Evolutionary conservation across 495 filamentous ascomycete genomes (phyloP).

Genomic region (Rhizodiscina lignyota): DNA sequence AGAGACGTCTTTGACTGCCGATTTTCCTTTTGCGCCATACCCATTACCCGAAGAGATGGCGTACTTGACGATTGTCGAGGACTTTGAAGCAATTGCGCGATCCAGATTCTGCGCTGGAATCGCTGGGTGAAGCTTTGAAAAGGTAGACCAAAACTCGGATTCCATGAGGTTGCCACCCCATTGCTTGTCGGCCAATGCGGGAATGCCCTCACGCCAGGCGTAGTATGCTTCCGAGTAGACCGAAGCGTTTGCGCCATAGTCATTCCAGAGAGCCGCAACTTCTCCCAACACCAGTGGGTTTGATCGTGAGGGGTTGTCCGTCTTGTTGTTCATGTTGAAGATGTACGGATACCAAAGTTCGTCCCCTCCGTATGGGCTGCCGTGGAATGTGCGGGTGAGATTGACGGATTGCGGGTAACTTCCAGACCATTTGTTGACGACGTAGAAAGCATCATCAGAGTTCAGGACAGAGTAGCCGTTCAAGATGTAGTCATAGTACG

Average conservation of each 20-base stretch:
- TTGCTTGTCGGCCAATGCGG: slow-evolving; percentile 36
- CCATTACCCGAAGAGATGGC: too few species aligned
- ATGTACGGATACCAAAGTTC: slow-evolving; percentile 28
- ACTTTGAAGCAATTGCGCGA: too few species aligned
- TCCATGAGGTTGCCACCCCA: slow-evolving; percentile 31
- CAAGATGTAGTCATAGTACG: slow-evolving; percentile 29
- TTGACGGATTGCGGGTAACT: slow-evolving; percentile 27
- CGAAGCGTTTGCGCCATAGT: slow-evolving; percentile 31
- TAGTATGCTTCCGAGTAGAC: slow-evolving; percentile 31
- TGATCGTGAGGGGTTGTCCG: slow-evolving; percentile 26
- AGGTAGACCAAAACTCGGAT: slow-evolving; percentile 22
- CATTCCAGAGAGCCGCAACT: slow-evolving; percentile 33
- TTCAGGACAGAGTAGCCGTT: slow-evolving; percentile 35
- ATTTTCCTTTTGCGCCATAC: too few species aligned
- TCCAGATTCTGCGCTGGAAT: slow-evolving; percentile 33
- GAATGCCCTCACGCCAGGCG: slow-evolving; percentile 28
- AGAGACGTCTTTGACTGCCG: too few species aligned
- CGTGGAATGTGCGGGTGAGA: slow-evolving; percentile 27
- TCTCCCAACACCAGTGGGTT: slow-evolving; percentile 27
- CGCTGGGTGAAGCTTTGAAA: slow-evolving; percentile 20
- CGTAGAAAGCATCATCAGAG: slow-evolving; percentile 33
- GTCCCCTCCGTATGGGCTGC: slow-evolving; percentile 21
- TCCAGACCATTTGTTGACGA: slow-evolving; percentile 29
- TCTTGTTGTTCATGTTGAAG: slow-evolving; percentile 27
- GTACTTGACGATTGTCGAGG: too few species aligned